Base-by-base conservation (phyloP, 1,284 basidiomycete genomes). In the Leccinum solheimii region DNA sequence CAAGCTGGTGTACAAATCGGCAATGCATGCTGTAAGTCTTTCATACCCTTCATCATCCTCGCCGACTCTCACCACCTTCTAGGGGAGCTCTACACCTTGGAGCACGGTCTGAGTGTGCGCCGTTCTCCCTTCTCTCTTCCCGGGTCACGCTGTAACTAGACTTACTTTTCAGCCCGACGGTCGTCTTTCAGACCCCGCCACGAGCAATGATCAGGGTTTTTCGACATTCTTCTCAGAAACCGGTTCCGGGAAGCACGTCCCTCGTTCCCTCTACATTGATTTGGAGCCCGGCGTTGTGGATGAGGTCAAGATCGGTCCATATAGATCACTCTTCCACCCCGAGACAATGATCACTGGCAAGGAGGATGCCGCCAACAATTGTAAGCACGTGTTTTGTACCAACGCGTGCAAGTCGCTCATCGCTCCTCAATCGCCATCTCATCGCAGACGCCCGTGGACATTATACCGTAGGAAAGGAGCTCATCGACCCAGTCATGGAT, bases 321-420 rank as follows among this genome's bases (percentile, higher is more conserved):
- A 98, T 83, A 87, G 94, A 74, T 89, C 88, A 66, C 88, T 99
- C 57, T 99, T 99, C 86, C 97, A 99, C 81, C 97, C 97, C 11
- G 97, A 99, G 84, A 97, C 95, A 65, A 90, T 99, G 84, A 93
- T 99, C 78, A 95, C 92, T 62, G 97, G 97, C 70, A 99, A 99
- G 84, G 97, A 99, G 83, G 97, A 99, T 75, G 97, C 96, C 60
- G 97, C 97, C 67, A 99, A 98, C 86, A 99, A 99, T 79, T 99
- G 94, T 95, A 71, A 73, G 91, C 76, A 57, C 23, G 49, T 60
- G 38, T 54, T 21, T 65, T 34, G 60, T 59, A 59, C 67, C 64
- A 56, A 55, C 58, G 48, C 51, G 40, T 62, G 62, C 63, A 68
- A 61, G 59, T 50, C 27, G 26, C 36, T 60, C 45, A 68, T 65